A percentile compares a stretch with the other conserved stretches of the same genome.
Conservation (phyloP, 495 filamentous ascomycete genomes). For the Amniculicola lignicola region DNA sequence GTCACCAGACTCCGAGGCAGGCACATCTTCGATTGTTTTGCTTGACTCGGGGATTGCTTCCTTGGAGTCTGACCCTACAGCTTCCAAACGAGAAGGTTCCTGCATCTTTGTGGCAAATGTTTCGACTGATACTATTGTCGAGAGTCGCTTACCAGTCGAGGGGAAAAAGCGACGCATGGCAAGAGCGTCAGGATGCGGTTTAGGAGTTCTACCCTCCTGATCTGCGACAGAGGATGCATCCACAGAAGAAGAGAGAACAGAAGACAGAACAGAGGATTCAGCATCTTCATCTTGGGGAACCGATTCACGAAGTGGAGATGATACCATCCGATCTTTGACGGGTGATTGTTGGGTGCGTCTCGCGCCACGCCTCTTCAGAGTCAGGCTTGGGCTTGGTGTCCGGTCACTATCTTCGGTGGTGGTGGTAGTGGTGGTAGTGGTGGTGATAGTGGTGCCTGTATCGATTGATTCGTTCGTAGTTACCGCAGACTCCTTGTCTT, state of each 20-base stretch:
- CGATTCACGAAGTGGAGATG: constrained; percentile 13
- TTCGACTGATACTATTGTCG: constrained; percentile 43
- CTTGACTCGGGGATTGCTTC: not conserved
- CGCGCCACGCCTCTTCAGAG: constrained; percentile 37
- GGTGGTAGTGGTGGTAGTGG: no score
- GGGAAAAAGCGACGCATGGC: constrained; percentile 36
- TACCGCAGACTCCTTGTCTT: not conserved
- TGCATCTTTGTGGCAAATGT: constrained; percentile 35
- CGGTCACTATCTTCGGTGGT: not conserved
- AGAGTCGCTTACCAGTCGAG: constrained; percentile 39
- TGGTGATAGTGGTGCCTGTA: no score
- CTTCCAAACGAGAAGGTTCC: constrained; percentile 26
- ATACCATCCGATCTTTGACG: constrained; percentile 32
- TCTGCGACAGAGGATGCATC: constrained; percentile 28
- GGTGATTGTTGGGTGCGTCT: constrained; percentile 37
- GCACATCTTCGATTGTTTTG: constrained; percentile 3
- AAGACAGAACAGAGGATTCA: constrained; percentile 26
- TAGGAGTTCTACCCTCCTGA: constrained; percentile 9
- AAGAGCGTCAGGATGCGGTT: constrained; percentile 9
- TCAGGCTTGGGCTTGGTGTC: constrained; percentile 18
- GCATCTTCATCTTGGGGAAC: constrained; percentile 16
- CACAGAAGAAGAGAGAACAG: constrained; percentile 35
- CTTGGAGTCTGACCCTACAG: constrained; percentile 32
- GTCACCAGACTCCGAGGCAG: constrained; percentile 31
- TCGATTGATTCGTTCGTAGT: constrained; percentile 6